Evolutionary conservation across 306 rosid species (phyloP).

Genomic region (Prunus mume): DNA sequence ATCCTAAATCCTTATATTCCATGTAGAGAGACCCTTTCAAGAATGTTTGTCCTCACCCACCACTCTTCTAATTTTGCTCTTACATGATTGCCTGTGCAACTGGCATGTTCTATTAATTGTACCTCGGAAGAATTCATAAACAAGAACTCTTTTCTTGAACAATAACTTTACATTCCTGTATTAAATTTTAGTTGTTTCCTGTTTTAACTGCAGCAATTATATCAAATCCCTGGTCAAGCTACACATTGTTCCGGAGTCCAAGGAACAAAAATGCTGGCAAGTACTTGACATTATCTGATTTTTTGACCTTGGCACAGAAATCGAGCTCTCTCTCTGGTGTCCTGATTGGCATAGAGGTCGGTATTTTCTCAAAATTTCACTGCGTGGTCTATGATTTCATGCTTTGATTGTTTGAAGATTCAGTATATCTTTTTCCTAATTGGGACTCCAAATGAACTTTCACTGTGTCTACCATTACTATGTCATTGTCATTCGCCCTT

Average conservation of each 20-base stretch:
- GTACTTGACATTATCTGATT: slow-evolving; percentile 55
- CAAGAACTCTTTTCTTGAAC: slow-evolving; percentile 5
- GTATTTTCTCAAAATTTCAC: slow-evolving; percentile 16
- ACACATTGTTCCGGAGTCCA: slow-evolving; percentile 60
- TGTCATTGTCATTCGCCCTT: not conserved
- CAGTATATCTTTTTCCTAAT: not conserved
- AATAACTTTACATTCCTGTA: slow-evolving; percentile 22
- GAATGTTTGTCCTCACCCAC: not conserved
- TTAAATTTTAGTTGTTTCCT: slow-evolving; percentile 15
- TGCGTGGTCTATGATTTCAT: not conserved
- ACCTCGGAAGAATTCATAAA: slow-evolving; percentile 3
- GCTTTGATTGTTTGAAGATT: not conserved
- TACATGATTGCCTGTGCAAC: slow-evolving; percentile 8
- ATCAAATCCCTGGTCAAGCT: slow-evolving; percentile 38
- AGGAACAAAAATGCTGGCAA: slow-evolving; percentile 35
- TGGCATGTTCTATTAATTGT: slow-evolving; percentile 3
- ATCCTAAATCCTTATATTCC: not conserved
- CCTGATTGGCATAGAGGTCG: slow-evolving; percentile 69
- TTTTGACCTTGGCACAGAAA: slow-evolving; percentile 70
- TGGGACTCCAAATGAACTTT: not conserved
- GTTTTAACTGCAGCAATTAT: slow-evolving; percentile 59
- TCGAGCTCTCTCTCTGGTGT: slow-evolving; percentile 64
- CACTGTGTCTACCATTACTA: not conserved
- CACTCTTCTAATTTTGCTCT: slow-evolving; percentile 9
- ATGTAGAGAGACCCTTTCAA: not conserved